Evolutionary conservation across 495 filamentous ascomycete species (phyloP).

Genomic region (Podospora conica): DNA sequence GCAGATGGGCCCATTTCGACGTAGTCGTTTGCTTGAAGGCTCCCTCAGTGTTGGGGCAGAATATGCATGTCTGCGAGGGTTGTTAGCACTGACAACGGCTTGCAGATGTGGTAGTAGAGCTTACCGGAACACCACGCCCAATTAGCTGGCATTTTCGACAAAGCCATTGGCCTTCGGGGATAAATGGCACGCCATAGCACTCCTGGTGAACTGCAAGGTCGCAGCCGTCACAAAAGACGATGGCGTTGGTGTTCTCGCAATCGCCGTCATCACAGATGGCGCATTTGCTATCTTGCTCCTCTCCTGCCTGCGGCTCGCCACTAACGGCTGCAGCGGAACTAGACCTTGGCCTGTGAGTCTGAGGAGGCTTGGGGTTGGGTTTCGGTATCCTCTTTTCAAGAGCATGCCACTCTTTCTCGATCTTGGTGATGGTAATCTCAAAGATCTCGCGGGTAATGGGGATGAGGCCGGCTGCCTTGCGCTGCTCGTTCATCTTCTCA

Average conservation of each 20-base stretch:
- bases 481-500: conserved; percentile 69
- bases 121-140: conserved; percentile 78
- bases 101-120: conserved; percentile 24
- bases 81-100: neutral
- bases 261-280: conserved; percentile 98
- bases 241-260: conserved; percentile 99
- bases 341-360: conserved; percentile 82
- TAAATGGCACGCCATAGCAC: conserved; percentile 98
- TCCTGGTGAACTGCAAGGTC: conserved; percentile 98
- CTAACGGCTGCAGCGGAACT: conserved; percentile 90
- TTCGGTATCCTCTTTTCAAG: conserved; percentile 96
- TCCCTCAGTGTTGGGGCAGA: conserved; percentile 95
- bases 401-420: conserved; percentile 97
- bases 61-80: conserved; percentile 71
- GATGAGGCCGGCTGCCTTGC: conserved; percentile 65
- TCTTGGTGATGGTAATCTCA: conserved; percentile 96
- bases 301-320: conserved; percentile 77
- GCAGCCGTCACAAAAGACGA: conserved; percentile 98
- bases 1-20: conserved; percentile 90
- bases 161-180: conserved; percentile 97
- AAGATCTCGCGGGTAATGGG: conserved; percentile 87
- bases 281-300: conserved; percentile 96
- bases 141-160: conserved; percentile 96
- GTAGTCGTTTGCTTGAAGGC: conserved; percentile 97
- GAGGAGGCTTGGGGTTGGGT: conserved; percentile 88